Base-by-base conservation (phyloP, 768 basidiomycete genomes). In the Austroboletus eburneus region DNA sequence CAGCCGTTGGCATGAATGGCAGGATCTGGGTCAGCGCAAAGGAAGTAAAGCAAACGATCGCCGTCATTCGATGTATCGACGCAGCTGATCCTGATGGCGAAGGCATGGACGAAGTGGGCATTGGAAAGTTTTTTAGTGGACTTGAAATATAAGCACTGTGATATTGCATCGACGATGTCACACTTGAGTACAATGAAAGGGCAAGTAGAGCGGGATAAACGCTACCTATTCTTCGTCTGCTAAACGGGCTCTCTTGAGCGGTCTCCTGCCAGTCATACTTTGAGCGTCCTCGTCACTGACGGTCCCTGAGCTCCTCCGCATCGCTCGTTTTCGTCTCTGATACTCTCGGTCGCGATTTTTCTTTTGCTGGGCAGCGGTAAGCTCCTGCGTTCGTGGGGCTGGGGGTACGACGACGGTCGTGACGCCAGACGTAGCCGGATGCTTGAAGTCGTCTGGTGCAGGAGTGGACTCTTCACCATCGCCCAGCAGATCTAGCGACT, bases 1-100 rank as follows among this genome's bases (percentile, higher is more conserved):
- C 75, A 2, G 94, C 92, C 2, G 81, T 92, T 2, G 96, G 96
- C 1, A 72, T 88, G 65, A 99, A 99, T 61, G 95, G 94, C 2
- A 79, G 87, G 35, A 80, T 96, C 16, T 98, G 95, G 95, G 66
- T 97, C 55, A 86, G 75, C 48, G 72, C 91, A 7, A 83, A 84
- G 54, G 83, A 88, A 35, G 67, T 76, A 10, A 80, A 76, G 54
- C 81, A 89, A 57, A 85, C 81, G 9, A 87, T 97, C 42, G 83
- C 83, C 6, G 71, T 85, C 20, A 72, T 80, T 47, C 77, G 89
- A 39, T 89, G 90, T 59, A 84, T 98, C 32, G 85, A 92, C 61
- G 82, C 78, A 14, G 83, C 80, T 10, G 91, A 95, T 64, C 78
- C 85, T 18, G 86, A 87, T 50, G 81, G 81, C 5, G 80, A 76